Conservation (phyloP, 257 asterid genomes). For the Primulina eburnea region DNA sequence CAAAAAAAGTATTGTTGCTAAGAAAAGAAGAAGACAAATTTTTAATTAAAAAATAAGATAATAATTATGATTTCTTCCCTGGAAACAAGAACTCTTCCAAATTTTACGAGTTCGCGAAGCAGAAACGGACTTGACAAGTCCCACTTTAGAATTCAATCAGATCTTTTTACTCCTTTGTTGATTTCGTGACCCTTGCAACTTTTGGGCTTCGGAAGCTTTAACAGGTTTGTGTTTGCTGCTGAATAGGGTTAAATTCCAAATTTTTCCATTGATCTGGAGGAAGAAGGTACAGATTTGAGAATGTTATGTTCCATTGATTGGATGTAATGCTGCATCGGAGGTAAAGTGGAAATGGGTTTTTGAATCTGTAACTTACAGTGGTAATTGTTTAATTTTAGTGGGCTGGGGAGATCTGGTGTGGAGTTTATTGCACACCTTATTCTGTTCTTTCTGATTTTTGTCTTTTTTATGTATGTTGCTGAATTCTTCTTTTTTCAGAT, state of each 20-base stretch:
- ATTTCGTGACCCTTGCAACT: constrained; percentile 21
- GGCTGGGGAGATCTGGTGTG: constrained; percentile 39
- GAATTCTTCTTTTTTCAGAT: constrained; percentile 3
- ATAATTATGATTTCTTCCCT: not conserved
- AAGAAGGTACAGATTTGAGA: constrained; percentile 7
- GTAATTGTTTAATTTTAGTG: constrained; percentile 34
- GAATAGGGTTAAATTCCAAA: constrained; percentile 17
- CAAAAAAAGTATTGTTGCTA: no score
- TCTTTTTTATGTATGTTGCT: constrained; percentile 18
- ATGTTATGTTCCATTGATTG: constrained; percentile 27
- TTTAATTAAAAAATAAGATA: no score
- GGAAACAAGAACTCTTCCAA: constrained; percentile 22
- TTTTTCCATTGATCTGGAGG: constrained; percentile 18
- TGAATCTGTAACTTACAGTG: constrained; percentile 29
- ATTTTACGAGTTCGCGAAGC: constrained; percentile 25
- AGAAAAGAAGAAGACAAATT: no score
- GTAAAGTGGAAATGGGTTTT: constrained; percentile 24
- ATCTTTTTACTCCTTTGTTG: constrained; percentile 34
- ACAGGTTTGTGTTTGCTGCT: constrained; percentile 28
- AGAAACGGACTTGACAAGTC: constrained; percentile 28
- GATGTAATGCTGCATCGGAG: constrained; percentile 25
- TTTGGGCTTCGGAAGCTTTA: constrained; percentile 34
- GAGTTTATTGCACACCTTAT: constrained; percentile 11
- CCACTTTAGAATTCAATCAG: constrained; percentile 36
- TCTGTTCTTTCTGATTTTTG: constrained; percentile 18